A percentile compares a stretch with the other conserved stretches of the same genome.
These are phyloP conservation scores for Saccharomycopsis olivae DNA, from an alignment of 805 yeast genomes.

Conservation along the genomic window DNA sequence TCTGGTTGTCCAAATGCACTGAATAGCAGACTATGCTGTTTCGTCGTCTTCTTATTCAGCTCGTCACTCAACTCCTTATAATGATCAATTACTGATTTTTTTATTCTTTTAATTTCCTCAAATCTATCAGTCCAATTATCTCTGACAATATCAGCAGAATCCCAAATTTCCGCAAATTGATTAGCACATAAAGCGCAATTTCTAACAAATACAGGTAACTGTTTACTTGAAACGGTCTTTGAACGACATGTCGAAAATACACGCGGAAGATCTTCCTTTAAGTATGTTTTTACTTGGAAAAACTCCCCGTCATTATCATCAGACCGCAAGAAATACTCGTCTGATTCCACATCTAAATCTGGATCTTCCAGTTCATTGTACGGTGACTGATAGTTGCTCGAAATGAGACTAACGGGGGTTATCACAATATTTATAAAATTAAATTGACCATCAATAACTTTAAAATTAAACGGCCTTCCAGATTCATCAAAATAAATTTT, in stretches of 20 bases:
- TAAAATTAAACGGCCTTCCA: slow-evolving; percentile 55
- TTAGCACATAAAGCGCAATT: slow-evolving; percentile 55
- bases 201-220: slow-evolving; percentile 54
- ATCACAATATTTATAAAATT: slow-evolving; percentile 74
- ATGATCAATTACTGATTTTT: slow-evolving; percentile 6
- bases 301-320: slow-evolving; percentile 19
- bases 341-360: too few relatives aligned
- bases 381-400: slow-evolving; percentile 7
- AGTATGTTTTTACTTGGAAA: slow-evolving; percentile 53
- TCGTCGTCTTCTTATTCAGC: too few relatives aligned
- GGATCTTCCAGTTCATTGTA: slow-evolving; percentile 8
- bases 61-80: too few relatives aligned
- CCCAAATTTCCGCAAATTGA: slow-evolving; percentile 69
- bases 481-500: slow-evolving; percentile 76
- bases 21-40: too few relatives aligned
- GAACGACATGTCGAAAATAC: slow-evolving; percentile 61
- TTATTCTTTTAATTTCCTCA: slow-evolving; percentile 9
- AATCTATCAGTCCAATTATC: slow-evolving; percentile 59
- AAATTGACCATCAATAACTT: slow-evolving; percentile 65
- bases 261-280: slow-evolving; percentile 66
- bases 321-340: too few relatives aligned
- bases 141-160: slow-evolving; percentile 33
- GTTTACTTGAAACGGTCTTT: slow-evolving; percentile 52
- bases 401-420: slow-evolving; percentile 35
- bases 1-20: too few relatives aligned